Conservation (phyloP, 371 early-diverging fungal species). For the Mortierella sp. region DNA sequence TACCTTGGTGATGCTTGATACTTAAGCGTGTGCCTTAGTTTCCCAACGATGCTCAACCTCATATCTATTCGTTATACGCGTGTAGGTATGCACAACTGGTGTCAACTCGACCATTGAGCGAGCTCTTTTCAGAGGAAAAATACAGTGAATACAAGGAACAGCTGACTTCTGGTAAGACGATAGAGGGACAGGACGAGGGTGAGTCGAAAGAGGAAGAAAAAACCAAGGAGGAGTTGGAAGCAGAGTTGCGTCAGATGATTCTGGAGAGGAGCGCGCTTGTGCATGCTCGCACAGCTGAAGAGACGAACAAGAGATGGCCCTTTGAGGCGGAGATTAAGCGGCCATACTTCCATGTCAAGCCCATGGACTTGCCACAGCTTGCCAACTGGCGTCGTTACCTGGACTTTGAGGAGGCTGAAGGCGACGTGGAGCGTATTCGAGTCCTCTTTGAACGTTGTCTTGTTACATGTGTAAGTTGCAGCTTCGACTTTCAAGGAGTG, state of each 20-base stretch:
- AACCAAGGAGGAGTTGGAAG: conserved; percentile 60
- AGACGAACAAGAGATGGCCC: conserved; percentile 64
- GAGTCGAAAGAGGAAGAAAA: conserved; percentile 17
- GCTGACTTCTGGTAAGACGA: not conserved
- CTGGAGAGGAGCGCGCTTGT: conserved; percentile 60
- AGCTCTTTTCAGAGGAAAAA: conserved; percentile 60
- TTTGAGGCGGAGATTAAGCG: conserved; percentile 74
- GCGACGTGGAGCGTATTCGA: conserved; percentile 63
- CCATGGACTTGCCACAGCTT: conserved; percentile 73
- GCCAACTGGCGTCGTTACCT: conserved; percentile 76
- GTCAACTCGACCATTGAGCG: conserved; percentile 60
- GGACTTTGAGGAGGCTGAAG: conserved; percentile 73
- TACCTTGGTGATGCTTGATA: too few species aligned
- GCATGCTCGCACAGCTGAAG: conserved; percentile 70
- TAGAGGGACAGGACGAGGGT: conserved; percentile 4
- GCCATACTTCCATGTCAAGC: conserved; percentile 81
- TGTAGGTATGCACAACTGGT: conserved; percentile 63
- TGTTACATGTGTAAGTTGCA: conserved; percentile 77
- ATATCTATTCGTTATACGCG: too few species aligned
- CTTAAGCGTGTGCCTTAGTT: too few species aligned
- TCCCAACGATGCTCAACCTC: too few species aligned
- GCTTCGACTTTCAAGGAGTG: too few species aligned
- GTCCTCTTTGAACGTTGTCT: conserved; percentile 78
- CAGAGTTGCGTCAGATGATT: conserved; percentile 63
- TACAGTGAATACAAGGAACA: conserved; percentile 57